Evolutionary conservation across 495 filamentous ascomycete genomes (phyloP).

Genomic region (Penicillium steckii): DNA sequence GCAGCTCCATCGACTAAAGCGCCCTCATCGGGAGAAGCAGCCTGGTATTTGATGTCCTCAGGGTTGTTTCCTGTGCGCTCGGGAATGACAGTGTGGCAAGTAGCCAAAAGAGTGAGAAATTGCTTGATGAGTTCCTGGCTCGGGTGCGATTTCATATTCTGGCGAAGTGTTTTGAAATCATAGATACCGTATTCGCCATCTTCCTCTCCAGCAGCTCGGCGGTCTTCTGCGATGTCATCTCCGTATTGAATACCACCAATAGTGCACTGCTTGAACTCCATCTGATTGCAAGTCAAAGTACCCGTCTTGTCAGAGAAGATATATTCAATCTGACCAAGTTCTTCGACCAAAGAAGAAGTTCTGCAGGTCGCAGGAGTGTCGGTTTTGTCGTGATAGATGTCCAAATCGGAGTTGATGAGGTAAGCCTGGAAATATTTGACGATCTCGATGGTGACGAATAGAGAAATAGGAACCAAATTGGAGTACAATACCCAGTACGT

Average conservation of each 20-base stretch:
- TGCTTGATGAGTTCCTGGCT: constrained; percentile 75
- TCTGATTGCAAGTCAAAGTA: constrained; percentile 97
- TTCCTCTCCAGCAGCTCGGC: constrained; percentile 73
- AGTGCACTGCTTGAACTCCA: constrained; percentile 96
- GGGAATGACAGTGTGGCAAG: constrained; percentile 97
- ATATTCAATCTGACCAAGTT: constrained; percentile 96
- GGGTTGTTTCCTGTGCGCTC: constrained; percentile 74
- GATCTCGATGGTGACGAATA: constrained; percentile 96
- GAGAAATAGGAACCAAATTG: constrained; percentile 91
- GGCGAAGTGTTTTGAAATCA: constrained; percentile 74
- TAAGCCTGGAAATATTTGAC: constrained; percentile 98
- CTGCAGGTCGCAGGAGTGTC: constrained; percentile 95
- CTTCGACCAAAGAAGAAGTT: constrained; percentile 94
- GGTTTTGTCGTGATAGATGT: constrained; percentile 95
- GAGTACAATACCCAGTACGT: constrained; percentile 99
- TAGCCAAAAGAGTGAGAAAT: constrained; percentile 83
- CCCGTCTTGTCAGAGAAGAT: constrained; percentile 99
- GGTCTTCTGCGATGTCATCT: constrained; percentile 90
- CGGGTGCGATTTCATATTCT: constrained; percentile 72
- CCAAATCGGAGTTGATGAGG: constrained; percentile 93
- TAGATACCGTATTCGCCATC: constrained; percentile 78
- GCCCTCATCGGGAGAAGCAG: constrained; percentile 95
- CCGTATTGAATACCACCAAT: constrained; percentile 94
- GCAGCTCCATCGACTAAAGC: constrained; percentile 93
- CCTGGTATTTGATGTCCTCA: constrained; percentile 91